Evolutionary conservation across 2,329 filamentous ascomycete genomes (phyloP), one percentile per base, ranked within the genome.

Genomic region (Aspergillus costaricaensis): DNA sequence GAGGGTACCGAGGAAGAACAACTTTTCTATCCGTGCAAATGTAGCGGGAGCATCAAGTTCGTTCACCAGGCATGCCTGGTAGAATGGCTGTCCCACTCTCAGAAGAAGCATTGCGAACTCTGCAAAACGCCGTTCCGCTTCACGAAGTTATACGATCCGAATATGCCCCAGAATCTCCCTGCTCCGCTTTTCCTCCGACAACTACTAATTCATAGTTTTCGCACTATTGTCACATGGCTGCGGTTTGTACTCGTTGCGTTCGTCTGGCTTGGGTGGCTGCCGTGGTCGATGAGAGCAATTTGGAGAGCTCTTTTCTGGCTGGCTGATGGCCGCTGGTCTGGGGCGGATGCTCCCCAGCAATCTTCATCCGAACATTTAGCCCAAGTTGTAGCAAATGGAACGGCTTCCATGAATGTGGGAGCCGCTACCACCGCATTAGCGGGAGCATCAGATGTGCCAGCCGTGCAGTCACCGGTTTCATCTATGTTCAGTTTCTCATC

Each of bases 41-140:
- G 95, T 81, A 97, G 92, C 73, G 95, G 95, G 59, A 98, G 94
- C 79, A 99, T 99, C 80, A 97, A 96, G 80, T 96, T 90, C 72
- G 95, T 99, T 63, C 95, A 99, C 76, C 95, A 99, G 78, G 91
- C 96, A 75, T 99, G 95, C 76, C 81, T 99, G 77, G 96, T 99
- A 90, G 93, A 98, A 78, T 99, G 95, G 95, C 83, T 99, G 21
- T 94, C 92, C 53, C 96, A 99, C 77, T 98, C 95, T 1, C 93
- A 99, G 76, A 99, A 99, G 85, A 98, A 98, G 77, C 91, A 99
- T 81, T 99, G 96, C 83, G 95, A 99, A 81, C 88, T 99, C 38
- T 99, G 95, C 87, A 99, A 99, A 81, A 99, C 95, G 2, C 89
- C 93, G 0, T 99, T 98, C 74, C 91, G 92, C 62, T 99, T 99